Base-by-base conservation (phyloP, 2,329 filamentous ascomycete genomes). In the Emmonsiellopsis sp. region DNA sequence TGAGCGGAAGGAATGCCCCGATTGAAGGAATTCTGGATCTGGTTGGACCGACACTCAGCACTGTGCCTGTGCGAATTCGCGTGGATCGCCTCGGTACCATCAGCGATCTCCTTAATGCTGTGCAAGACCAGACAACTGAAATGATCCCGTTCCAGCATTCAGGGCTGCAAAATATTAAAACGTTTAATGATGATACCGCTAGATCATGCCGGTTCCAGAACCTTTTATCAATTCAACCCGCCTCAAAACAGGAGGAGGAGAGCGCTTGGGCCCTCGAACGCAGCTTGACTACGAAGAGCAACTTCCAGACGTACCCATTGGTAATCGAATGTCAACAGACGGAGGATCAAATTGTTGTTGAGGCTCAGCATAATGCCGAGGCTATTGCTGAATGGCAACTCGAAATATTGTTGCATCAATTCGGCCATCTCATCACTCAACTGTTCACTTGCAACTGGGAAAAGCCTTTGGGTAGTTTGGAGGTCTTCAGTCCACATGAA, bases 61-160 rank as follows among this genome's bases (percentile, higher is more conserved):
- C 71, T 2, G 65, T 71, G 2, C 72, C 72, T 2, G 63, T 69
- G 6, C 62, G 70, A 8, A 53, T 72, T 9, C 60, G 59, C 34
- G 55, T 71, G 3, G 54, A 70, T 49, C 56, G 64, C 6, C 36
- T 59, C 53, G 61, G 67, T 42, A 67, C 66, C 33, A 64, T 69
- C 2, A 61, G 65, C 0, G 72, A 78, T 42, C 83, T 77, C 56
- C 66, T 84, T 4, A 71, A 77, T 47, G 64, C 69, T 3, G 71
- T 84, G 4, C 80, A 84, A 40, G 68, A 77, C 33, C 72, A 75
- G 50, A 76, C 74, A 0, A 69, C 79, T 0, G 67, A 72, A 7
- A 73, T 78, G 49, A 82, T 83, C 2, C 77, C 79, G 0, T 77
- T 82, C 60, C 79, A 85, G 65, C 81, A 86, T 21, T 8, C 14